A percentile compares a stretch with the other conserved stretches of the same genome.
These are phyloP conservation scores for Glebionis coronaria DNA, from an alignment of 129 eudicot species.

Conservation along the genomic window DNA sequence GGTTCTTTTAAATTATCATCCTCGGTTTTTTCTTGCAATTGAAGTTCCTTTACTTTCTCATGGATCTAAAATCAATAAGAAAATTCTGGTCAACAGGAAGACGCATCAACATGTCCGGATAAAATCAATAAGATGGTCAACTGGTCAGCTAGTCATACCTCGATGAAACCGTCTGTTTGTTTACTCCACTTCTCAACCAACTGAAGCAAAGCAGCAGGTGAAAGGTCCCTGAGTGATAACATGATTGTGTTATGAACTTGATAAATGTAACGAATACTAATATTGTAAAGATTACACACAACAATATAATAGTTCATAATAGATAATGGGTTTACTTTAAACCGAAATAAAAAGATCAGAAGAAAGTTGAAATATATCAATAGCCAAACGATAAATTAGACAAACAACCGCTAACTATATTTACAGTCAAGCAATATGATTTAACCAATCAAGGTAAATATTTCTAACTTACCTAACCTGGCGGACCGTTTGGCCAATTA, in stretches of 20 bases:
- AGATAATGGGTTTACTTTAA: too few species aligned
- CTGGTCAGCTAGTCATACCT: conserved; percentile 38
- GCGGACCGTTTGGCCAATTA: conserved; percentile 36
- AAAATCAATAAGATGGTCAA: not conserved
- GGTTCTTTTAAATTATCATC: conserved; percentile 37
- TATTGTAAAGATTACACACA: conserved; percentile 3
- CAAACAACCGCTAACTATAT: not conserved
- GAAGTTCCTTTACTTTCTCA: conserved; percentile 74
- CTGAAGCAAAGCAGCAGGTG: conserved; percentile 48
- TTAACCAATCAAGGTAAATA: conserved; percentile 4
- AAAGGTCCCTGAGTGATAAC: conserved; percentile 57
- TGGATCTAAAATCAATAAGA: conserved; percentile 45
- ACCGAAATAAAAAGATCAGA: too few species aligned
- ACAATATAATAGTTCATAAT: not conserved
- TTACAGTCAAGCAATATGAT: conserved; percentile 6
- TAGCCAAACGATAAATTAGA: not conserved
- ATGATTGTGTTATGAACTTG: not conserved
- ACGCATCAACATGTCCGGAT: not conserved
- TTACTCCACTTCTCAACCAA: conserved; percentile 67
- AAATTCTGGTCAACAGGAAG: conserved; percentile 12
- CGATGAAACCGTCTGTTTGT: conserved; percentile 44
- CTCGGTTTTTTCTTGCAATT: conserved; percentile 32
- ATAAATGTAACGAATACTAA: conserved; percentile 3
- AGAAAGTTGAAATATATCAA: not conserved
- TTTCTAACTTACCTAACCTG: conserved; percentile 53